Evolutionary conservation across 139 green algal genomes (phyloP), one percentile per base, ranked within the genome.

Genomic region (Micromonas commoda): DNA sequence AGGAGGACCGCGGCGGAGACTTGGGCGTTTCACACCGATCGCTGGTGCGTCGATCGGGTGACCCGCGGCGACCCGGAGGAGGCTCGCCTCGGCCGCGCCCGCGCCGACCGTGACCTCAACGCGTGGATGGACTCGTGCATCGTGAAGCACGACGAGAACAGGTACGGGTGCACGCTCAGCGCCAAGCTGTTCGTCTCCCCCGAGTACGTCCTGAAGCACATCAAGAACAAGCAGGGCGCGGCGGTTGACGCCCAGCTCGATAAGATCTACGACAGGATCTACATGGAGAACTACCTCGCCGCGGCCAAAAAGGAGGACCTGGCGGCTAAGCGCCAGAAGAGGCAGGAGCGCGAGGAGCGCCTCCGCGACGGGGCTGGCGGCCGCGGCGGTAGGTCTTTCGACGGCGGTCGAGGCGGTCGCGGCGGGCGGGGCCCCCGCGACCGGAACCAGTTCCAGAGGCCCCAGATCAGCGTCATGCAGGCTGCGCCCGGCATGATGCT

Each of bases 111-210:
- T 26, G 53, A 64, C 24, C 37, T 75, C 37, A 37, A 61, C n/a
- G 68, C 60, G 37, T 75, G 68, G 68, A 63, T 75, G 21, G 23
- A 75, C 23, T 60, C 68, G 68, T 61, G 38, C 37, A 37, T 75
- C 2, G 68, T 75, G 5, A 26, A 33, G 20, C 38, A 63, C 37
- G 68, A 75, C 34, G 68, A 75, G 38, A 38, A 64, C 19, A 60
- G 68, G 38, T 75, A 28, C 68, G 68, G 68, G 37, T 75, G 37
- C 68, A 63, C 68, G 68, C 35, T 75, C 20, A 63, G 20, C 68
- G n/a, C 68, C 34, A 75, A 75, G 38, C 35, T 75, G 20, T 75
- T 75, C 68, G 24, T 75, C 37, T 35, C 34, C 20, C 20, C 21
- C 1, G 68, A 75, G 37, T 75, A 61, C 29, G 35, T 75, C 26